Percentiles rank a stretch among this genome's conserved stretches.
phyloP scores from a whole-genome alignment of 78 protist species.

The slime mould (Dictyostelium discoideum) region DNA sequence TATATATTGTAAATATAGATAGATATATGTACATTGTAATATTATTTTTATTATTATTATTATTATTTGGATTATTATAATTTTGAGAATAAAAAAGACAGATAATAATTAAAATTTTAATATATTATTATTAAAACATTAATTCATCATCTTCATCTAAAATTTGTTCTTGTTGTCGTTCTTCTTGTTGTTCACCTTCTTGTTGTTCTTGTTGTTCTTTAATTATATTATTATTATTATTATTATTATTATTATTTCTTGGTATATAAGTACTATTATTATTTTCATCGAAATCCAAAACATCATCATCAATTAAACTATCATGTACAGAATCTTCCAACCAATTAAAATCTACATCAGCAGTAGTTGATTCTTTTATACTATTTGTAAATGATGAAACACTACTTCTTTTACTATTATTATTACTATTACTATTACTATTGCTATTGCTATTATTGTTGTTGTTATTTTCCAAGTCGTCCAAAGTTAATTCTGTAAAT shows the following conservation, averaged over 20 bases:
- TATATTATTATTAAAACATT: constrained; percentile 13
- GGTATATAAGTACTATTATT: constrained; percentile 2
- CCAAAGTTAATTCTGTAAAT: constrained; percentile 25
- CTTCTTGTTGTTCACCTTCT: not conserved
- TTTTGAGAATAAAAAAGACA: not conserved
- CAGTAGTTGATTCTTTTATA: constrained; percentile 30
- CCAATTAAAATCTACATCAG: constrained; percentile 58
- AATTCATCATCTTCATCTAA: not conserved
- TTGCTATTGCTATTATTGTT: too few species aligned
- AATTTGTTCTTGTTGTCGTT: not conserved
- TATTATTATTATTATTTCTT: constrained; percentile 29
- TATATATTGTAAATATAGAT: not conserved
- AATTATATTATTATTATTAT: constrained; percentile 11
- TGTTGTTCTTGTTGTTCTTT: constrained; percentile 1
- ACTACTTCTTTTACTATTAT: constrained; percentile 22
- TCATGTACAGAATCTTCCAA: constrained; percentile 55
- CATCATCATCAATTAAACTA: constrained; percentile 59
- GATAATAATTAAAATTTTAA: not conserved
- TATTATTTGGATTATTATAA: not conserved
- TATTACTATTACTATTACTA: not conserved
- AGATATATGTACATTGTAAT: not conserved
- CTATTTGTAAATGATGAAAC: not conserved
- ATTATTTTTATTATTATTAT: not conserved
- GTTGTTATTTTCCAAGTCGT: constrained; percentile 8
- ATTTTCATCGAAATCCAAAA: constrained; percentile 32